Percentiles rank a stretch among this genome's conserved stretches.
These are phyloP conservation scores for Cicer yamashitae DNA, from an alignment of 306 rosid species.

Conservation along the genomic window DNA sequence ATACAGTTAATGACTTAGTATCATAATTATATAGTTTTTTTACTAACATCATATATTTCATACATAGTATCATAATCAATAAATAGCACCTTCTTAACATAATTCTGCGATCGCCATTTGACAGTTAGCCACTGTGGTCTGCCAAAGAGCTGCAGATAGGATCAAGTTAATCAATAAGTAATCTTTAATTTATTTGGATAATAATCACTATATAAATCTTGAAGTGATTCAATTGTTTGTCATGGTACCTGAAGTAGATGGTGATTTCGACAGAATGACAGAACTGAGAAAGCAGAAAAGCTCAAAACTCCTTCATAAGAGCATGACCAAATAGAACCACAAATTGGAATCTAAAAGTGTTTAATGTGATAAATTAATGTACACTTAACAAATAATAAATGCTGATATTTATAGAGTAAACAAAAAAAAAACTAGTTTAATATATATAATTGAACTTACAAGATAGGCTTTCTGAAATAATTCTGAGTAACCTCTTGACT, in stretches of 20 bases:
- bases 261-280: constrained; percentile 86
- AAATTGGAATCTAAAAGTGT: constrained; percentile 69
- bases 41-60: not conserved
- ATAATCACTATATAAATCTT: not conserved
- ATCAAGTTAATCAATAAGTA: constrained; percentile 31
- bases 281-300: constrained; percentile 84
- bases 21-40: not conserved
- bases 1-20: constrained; percentile 1
- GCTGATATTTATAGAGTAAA: not conserved
- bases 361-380: constrained; percentile 1
- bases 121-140: constrained; percentile 97
- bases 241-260: constrained; percentile 78
- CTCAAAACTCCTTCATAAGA: constrained; percentile 76
- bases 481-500: constrained; percentile 76
- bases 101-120: constrained; percentile 70
- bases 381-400: constrained; percentile 4
- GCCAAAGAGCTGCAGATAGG: constrained; percentile 67
- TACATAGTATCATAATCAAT: constrained; percentile 12
- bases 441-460: constrained; percentile 53
- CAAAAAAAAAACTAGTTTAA: not conserved
- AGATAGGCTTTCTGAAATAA: constrained; percentile 84
- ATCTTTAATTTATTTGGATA: not conserved
- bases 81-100: constrained; percentile 64
- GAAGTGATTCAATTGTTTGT: not conserved
- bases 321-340: constrained; percentile 94